Evolutionary conservation across 352 stramenopile species (phyloP).

Genomic region (Phytophthora cactorum): DNA sequence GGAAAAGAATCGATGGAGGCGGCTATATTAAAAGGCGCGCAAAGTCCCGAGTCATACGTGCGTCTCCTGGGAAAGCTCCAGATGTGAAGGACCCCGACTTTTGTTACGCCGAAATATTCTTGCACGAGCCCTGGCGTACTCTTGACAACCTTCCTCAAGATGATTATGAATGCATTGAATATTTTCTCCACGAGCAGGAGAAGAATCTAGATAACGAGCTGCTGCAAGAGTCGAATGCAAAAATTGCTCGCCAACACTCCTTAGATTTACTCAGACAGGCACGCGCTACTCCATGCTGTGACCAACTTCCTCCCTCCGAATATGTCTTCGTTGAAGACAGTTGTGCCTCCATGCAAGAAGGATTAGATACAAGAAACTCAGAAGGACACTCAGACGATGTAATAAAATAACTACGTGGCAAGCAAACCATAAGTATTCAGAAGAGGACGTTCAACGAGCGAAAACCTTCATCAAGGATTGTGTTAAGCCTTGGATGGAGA

Average conservation of each 20-base stretch:
- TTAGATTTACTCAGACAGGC: not conserved
- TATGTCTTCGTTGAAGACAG: not conserved
- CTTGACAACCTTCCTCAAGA: not conserved
- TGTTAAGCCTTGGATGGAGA: too few relatives aligned
- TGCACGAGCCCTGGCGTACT: not conserved
- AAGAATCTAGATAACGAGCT: not conserved
- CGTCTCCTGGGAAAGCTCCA: too few relatives aligned
- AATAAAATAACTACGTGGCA: too few relatives aligned
- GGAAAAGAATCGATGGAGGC: too few relatives aligned
- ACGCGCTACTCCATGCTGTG: not conserved
- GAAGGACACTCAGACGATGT: slow-evolving; percentile 3
- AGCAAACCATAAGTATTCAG: too few relatives aligned
- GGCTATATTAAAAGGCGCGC: too few relatives aligned
- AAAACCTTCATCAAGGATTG: too few relatives aligned
- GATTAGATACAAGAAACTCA: not conserved
- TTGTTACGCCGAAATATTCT: not conserved
- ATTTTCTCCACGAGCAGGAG: not conserved
- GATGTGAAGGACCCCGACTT: not conserved
- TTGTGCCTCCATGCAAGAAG: not conserved
- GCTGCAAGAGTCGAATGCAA: not conserved
- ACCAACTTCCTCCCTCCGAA: not conserved
- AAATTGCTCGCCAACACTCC: not conserved
- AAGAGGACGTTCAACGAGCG: too few relatives aligned
- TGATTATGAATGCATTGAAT: not conserved
- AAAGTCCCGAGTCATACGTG: too few relatives aligned